These are phyloP conservation scores for Vitis labrusca DNA, from an alignment of 164 flowering plant species.

Conservation along the genomic window DNA sequence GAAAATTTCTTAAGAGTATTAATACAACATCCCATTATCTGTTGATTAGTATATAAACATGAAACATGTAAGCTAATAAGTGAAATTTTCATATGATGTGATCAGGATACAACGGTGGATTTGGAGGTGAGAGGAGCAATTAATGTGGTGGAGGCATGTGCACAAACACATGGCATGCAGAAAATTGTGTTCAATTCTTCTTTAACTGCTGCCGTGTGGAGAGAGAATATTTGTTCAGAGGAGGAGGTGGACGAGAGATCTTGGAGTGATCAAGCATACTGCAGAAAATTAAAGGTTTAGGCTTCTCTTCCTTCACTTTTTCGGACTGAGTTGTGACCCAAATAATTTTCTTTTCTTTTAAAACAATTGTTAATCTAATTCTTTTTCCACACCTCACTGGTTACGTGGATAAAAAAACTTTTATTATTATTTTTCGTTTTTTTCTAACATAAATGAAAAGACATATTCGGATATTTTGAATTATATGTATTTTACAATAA, in stretches of 20 bases:
- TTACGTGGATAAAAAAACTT: no score
- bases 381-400: no score
- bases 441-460: no score
- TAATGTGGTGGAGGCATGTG: constrained; percentile 79
- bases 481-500: no score
- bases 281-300: constrained; percentile 56
- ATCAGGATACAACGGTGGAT: constrained; percentile 55
- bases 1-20: neutral
- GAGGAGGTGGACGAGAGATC: constrained; percentile 59
- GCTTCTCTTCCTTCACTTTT: neutral
- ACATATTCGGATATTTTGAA: no score
- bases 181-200: constrained; percentile 70
- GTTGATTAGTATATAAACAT: no score
- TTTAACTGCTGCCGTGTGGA: constrained; percentile 64
- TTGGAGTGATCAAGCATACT: constrained; percentile 67
- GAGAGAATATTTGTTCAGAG: constrained; percentile 41
- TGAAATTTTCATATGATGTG: neutral
- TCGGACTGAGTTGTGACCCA: neutral
- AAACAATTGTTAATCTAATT: neutral
- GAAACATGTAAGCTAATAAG: neutral
- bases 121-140: constrained; percentile 70
- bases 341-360: neutral
- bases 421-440: no score
- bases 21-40: neutral
- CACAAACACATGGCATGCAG: constrained; percentile 47